Evolutionary conservation across 352 stramenopile species (phyloP), one percentile per base, ranked within the genome.

Genomic region (Phytophthora europaea): DNA sequence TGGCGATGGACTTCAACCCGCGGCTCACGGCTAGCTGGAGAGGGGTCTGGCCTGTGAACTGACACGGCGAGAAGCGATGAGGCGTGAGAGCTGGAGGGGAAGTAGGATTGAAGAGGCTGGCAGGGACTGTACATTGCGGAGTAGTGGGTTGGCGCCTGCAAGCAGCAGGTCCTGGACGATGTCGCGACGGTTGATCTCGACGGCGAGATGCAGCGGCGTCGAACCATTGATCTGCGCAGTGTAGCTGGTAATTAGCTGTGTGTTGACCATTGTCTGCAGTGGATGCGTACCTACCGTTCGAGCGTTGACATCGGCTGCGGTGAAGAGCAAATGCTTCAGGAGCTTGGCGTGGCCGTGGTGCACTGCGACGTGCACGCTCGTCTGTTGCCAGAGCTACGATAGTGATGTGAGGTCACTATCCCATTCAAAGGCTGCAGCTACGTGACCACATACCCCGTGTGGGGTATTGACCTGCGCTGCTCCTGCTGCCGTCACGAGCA

Each of bases 151-250:
- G 3, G 80, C 85, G 4, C 85, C 85, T 20, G 81, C 75, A 6
- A 93, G 78, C 18, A 93, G 58, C 50, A 93, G 65, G 45, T 87
- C 81, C 59, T 91, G 75, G 18, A 90, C 65, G 55, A 93, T 78
- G 18, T 93, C 82, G 36, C 80, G 79, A 13, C 83, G 83, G 31
- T 78, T 81, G 38, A 73, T 57, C 48, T 88, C 69, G 4, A 89
- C 69, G 23, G 83, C 85, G 22, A 93, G 54, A 50, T 93, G 85
- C 20, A 91, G 67, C 18, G 84, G 82, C 12, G 85, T 93, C 52
- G 85, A 85, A 6, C 84, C 85, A 16, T 91, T 84, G 51, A 90
- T 81, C 84, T 93, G 50, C n/a, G 38, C 6, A 57, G 6, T n/a
- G n/a, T n/a, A 15, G 9, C 10, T 54, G 22, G 6, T 52, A 23